Evolutionary conservation across 441 rosid species (phyloP).

Genomic region (Capsella rubella): DNA sequence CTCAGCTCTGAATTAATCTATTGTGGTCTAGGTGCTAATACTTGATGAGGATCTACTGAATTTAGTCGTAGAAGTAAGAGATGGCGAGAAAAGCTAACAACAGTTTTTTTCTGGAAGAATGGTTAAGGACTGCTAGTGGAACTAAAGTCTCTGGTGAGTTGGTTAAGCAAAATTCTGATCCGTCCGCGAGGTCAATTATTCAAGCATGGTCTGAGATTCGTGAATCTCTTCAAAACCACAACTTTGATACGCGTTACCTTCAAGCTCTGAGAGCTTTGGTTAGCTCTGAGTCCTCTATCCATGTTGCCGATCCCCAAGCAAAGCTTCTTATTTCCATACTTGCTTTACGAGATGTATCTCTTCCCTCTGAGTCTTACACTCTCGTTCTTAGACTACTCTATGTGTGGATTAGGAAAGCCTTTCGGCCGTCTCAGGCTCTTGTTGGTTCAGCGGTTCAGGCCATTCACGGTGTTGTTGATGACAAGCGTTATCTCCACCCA

Average conservation of each 20-base stretch:
- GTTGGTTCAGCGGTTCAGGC: constrained; percentile 71
- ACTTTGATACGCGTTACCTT: constrained; percentile 60
- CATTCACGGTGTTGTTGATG: constrained; percentile 50
- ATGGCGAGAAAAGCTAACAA: constrained; percentile 71
- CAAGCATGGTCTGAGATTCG: constrained; percentile 94
- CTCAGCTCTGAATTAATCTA: constrained; percentile 23
- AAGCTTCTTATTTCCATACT: constrained; percentile 78
- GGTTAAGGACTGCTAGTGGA: constrained; percentile 63
- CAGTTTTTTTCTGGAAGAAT: constrained; percentile 75
- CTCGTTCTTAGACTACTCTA: constrained; percentile 75
- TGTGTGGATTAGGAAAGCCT: constrained; percentile 87
- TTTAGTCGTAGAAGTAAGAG: constrained; percentile 1
- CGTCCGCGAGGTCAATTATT: constrained; percentile 79
- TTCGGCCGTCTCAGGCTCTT: constrained; percentile 63
- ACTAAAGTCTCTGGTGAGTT: constrained; percentile 38
- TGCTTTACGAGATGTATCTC: constrained; percentile 51
- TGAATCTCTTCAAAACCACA: constrained; percentile 62
- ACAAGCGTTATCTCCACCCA: constrained; percentile 49
- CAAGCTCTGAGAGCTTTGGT: constrained; percentile 72
- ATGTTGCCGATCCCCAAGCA: constrained; percentile 94
- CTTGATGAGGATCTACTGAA: constrained; percentile 4
- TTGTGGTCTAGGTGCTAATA: background rate
- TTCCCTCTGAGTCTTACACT: constrained; percentile 64
- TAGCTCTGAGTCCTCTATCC: constrained; percentile 68
- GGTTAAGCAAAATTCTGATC: constrained; percentile 43